A percentile compares a stretch with the other conserved stretches of the same genome.
Conservation (phyloP, 306 rosid genomes). For the Dryas alaskensis region DNA sequence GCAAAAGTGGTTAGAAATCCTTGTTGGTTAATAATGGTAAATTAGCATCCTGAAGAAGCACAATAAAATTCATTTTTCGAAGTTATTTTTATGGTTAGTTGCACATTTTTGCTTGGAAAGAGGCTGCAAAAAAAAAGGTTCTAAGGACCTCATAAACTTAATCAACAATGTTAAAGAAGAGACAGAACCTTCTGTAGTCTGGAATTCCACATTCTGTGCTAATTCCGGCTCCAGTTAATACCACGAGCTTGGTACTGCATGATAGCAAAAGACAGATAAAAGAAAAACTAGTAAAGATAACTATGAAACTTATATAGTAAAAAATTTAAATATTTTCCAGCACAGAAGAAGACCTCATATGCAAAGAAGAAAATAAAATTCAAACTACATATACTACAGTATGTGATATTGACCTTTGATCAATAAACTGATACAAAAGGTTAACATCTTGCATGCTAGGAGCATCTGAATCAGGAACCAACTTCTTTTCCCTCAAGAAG, state of each 20-base stretch:
- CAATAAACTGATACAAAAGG: conserved; percentile 63
- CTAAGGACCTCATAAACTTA: background rate
- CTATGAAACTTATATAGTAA: background rate
- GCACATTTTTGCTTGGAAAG: too few relatives aligned
- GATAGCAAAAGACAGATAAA: conserved; percentile 18
- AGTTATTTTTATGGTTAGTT: background rate
- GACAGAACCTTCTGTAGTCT: conserved; percentile 79
- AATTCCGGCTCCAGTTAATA: conserved; percentile 89
- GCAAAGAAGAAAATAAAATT: background rate
- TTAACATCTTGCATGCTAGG: conserved; percentile 66
- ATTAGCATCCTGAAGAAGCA: background rate
- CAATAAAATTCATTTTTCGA: background rate
- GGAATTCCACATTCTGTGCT: conserved; percentile 98
- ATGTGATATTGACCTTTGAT: conserved; percentile 50
- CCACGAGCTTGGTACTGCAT: conserved; percentile 62
- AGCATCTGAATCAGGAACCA: conserved; percentile 80
- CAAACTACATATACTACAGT: background rate
- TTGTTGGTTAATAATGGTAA: background rate
- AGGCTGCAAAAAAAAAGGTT: background rate
- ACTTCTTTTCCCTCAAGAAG: conserved; percentile 50
- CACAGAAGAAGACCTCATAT: conserved; percentile 3
- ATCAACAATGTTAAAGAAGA: conserved; percentile 7
- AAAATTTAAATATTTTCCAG: conserved; percentile 4
- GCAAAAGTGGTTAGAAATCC: background rate
- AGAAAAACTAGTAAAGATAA: conserved; percentile 22